Evolutionary conservation across 2,329 filamentous ascomycete species (phyloP).

Genomic region (Fusarium camptoceras): DNA sequence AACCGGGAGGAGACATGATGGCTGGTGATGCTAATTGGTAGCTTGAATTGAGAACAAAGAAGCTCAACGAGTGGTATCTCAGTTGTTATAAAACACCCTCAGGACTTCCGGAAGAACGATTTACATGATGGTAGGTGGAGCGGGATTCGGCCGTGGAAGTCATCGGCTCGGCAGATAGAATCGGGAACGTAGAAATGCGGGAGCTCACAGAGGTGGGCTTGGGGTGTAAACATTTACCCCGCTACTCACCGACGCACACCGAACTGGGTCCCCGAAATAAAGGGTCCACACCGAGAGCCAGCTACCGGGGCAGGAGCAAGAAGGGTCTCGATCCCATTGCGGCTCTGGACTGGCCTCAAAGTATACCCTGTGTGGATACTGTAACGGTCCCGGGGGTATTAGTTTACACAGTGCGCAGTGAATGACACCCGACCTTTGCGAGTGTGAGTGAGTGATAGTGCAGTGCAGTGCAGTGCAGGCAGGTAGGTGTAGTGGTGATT

Average conservation of each 20-base stretch:
- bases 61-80: not conserved
- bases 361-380: not conserved
- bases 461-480: not conserved
- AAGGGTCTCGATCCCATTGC: not conserved
- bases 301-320: not conserved
- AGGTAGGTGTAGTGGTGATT: not conserved
- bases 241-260: conserved; percentile 40
- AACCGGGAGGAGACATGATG: conserved; percentile 65
- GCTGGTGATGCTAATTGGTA: not conserved
- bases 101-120: conserved; percentile 44
- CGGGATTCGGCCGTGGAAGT: conserved; percentile 11
- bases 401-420: not conserved
- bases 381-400: fast-evolving
- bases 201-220: not conserved
- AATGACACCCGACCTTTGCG: not conserved
- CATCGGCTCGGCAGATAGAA: conserved; percentile 48
- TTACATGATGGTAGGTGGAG: conserved; percentile 45
- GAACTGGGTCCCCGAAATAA: not conserved
- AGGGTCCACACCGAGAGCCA: conserved; percentile 13
- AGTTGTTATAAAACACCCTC: conserved; percentile 16
- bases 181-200: conserved; percentile 42
- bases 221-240: conserved; percentile 48
- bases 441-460: conserved; percentile 1
- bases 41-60: not conserved
- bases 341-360: not conserved